phyloP scores from a whole-genome alignment of 75 land plant genomes.

The Larix kaempferi region DNA sequence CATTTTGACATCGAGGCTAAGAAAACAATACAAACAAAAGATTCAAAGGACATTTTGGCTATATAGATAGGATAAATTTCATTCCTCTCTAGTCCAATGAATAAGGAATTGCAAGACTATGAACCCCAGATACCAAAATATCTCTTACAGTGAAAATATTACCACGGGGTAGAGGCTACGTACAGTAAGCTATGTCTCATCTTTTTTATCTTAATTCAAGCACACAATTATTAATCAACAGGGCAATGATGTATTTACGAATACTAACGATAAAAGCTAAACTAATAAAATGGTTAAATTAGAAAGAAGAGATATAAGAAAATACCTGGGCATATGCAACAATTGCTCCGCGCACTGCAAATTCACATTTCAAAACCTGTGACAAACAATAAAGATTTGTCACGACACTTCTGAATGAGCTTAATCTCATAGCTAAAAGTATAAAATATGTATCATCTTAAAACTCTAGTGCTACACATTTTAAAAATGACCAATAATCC shows the following conservation, averaged over 20 bases:
- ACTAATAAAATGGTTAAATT: background rate
- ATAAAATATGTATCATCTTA: background rate
- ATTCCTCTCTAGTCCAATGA: background rate
- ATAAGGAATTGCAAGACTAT: background rate
- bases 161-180: background rate
- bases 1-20: background rate
- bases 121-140: background rate
- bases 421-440: background rate
- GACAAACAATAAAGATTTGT: conserved; percentile 10
- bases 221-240: background rate
- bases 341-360: conserved; percentile 98
- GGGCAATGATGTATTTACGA: background rate
- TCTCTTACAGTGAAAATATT: background rate
- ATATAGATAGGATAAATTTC: background rate
- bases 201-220: background rate
- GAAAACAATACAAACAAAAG: background rate
- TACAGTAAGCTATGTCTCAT: background rate
- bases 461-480: no score
- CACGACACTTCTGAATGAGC: background rate
- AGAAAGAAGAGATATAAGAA: background rate
- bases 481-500: background rate
- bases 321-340: conserved; percentile 87
- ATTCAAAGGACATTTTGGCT: background rate
- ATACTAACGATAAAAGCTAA: background rate
- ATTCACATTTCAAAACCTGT: conserved; percentile 87